Evolutionary conservation across 805 yeast species (phyloP).

Genomic region (Monosporozyma unispora): DNA sequence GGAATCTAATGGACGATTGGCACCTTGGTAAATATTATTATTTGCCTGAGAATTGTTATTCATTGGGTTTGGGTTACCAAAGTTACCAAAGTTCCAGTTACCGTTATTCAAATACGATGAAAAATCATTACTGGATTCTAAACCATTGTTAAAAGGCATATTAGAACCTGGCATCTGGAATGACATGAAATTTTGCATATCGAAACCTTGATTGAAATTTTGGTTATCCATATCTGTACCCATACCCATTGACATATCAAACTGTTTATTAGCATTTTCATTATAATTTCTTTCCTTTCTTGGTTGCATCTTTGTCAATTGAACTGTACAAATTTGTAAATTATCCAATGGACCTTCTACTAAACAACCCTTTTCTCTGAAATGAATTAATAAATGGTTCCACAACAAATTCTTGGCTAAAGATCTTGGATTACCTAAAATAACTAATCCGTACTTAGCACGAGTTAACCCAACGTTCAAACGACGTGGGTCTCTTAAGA

Average conservation of each 20-base stretch:
- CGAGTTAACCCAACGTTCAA: slow-evolving; percentile 84
- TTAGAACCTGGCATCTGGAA: slow-evolving; percentile 19
- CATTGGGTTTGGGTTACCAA: slow-evolving; percentile 11
- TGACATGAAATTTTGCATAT: slow-evolving; percentile 29
- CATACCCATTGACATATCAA: neutral
- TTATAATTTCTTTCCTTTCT: slow-evolving; percentile 11
- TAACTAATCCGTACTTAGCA: slow-evolving; percentile 71
- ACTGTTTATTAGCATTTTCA: slow-evolving; percentile 11
- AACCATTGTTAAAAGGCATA: slow-evolving; percentile 10
- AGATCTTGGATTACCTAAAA: slow-evolving; percentile 78
- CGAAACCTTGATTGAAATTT: slow-evolving; percentile 21
- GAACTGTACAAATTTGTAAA: slow-evolving; percentile 62
- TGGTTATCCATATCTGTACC: slow-evolving; percentile 13
- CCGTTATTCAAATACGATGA: neutral
- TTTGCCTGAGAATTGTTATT: slow-evolving; percentile 17
- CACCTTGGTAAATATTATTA: slow-evolving; percentile 8
- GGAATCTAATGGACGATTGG: slow-evolving; percentile 11
- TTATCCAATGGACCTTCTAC: slow-evolving; percentile 86
- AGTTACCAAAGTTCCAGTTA: neutral
- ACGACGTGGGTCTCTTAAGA: slow-evolving; percentile 77
- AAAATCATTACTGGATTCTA: neutral
- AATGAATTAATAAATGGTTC: slow-evolving; percentile 70
- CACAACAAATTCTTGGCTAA: slow-evolving; percentile 64
- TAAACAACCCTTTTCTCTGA: slow-evolving; percentile 73
- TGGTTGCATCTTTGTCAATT: slow-evolving; percentile 31